phyloP scores from a whole-genome alignment of 345 rosid genomes.

The Camelina sativa region DNA sequence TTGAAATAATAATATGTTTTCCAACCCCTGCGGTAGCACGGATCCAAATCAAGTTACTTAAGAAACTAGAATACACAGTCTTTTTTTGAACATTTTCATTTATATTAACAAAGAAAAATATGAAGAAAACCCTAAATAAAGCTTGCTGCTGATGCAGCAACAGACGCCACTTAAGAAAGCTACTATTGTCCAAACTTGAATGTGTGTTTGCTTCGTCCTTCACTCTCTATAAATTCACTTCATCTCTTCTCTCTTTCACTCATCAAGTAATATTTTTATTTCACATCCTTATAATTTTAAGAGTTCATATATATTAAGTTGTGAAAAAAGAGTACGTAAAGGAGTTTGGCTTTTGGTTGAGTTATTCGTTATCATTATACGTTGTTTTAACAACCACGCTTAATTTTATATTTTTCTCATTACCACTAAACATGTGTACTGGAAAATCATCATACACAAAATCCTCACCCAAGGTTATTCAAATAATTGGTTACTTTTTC shows the following conservation, averaged over 20 bases:
- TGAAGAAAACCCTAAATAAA: conserved; percentile 35
- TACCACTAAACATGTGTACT: conserved; percentile 48
- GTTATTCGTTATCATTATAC: conserved; percentile 15
- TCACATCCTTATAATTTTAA: conserved; percentile 32
- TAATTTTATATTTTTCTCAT: conserved; percentile 1
- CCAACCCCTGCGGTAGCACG: too few species aligned
- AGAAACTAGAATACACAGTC: not conserved
- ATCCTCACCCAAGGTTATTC: conserved; percentile 65
- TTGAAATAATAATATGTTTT: too few species aligned
- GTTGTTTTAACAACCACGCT: not conserved
- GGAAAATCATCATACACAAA: conserved; percentile 67
- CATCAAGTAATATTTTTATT: conserved; percentile 32
- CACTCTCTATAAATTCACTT: conserved; percentile 54
- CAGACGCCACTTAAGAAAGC: conserved; percentile 57
- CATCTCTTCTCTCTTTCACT: conserved; percentile 25
- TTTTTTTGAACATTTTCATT: not conserved
- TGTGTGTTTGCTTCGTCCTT: conserved; percentile 29
- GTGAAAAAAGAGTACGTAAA: conserved; percentile 15
- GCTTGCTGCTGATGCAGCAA: conserved; percentile 67
- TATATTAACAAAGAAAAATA: not conserved
- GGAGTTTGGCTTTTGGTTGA: conserved; percentile 20
- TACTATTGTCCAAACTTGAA: conserved; percentile 77
- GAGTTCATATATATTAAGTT: conserved; percentile 22
- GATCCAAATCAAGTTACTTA: too few species aligned
- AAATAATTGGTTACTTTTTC: conserved; percentile 16